Base-by-base conservation (phyloP, 2,329 filamentous ascomycete genomes). In the Aspergillus viridinutans region DNA sequence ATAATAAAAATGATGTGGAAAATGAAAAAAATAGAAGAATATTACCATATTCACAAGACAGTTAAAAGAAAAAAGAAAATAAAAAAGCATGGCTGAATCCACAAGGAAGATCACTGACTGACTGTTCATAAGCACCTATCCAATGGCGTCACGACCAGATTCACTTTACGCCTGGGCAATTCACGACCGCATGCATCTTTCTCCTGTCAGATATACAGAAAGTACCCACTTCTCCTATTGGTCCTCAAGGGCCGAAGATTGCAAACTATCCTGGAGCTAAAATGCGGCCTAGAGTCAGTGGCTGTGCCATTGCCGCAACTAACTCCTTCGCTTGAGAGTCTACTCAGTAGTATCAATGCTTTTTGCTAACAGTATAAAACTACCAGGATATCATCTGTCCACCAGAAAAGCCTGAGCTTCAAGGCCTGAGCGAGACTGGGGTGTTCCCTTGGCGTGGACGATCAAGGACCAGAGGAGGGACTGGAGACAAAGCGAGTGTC, bases 21-120 rank as follows among this genome's bases (percentile, higher is more conserved):
- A 52, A 58, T 47, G n/a, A 47, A 43, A 21, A 12, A 28, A 43
- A 55, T 32, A 51, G 23, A 54, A 47, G n/a, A 28, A 21, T 49
- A 38, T 23, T 48, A 40, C 45, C 10, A 38, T 38, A n/a, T 38
- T 38, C 32, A 38, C 32, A 14, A 14, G 32, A 38, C 5, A 38
- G 32, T 38, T 17, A 14, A 38, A 38, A 38, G 47, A 49, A 23
- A 23, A 49, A 49, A 49, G 47, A 49, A 49, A 28, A 28, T 17
- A 48, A 32, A 35, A 35, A 50, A 23, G 26, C 25, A 32, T n/a
- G 26, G 49, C 35, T 12, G 28, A 50, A 38, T 29, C 43, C 43
- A 25, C 43, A 14, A 23, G 43, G 43, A 23, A 47, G 43, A 43
- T 21, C 40, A 43, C n/a, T 21, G 40, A n/a, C 40, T 43, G 40